phyloP scores from a whole-genome alignment of 176 grass and related monocot species.

The Bolboschoenus planiculmis region DNA sequence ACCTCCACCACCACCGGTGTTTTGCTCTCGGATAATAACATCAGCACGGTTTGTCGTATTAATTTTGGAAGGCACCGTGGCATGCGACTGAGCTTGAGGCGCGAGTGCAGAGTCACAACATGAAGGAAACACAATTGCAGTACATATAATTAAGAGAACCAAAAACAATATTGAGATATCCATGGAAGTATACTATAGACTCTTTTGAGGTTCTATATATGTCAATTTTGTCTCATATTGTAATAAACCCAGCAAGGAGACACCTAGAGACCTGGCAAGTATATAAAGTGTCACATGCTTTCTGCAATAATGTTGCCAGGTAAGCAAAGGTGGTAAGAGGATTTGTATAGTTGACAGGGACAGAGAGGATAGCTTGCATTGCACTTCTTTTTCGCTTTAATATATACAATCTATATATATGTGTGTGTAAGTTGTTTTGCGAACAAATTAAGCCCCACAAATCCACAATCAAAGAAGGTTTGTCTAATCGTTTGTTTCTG shows the following conservation, averaged over 20 bases:
- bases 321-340: not conserved
- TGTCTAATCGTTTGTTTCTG: not conserved
- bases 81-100: not conserved
- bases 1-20: not conserved
- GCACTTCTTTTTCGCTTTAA: constrained; percentile 39
- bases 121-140: not conserved
- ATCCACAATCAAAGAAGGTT: not conserved
- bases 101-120: not conserved
- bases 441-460: not conserved
- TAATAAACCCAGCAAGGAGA: not conserved
- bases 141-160: constrained; percentile 13
- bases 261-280: constrained; percentile 18
- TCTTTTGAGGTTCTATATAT: not conserved
- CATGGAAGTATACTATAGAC: not conserved
- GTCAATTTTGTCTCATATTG: not conserved
- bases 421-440: not conserved
- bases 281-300: constrained; percentile 3
- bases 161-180: constrained; percentile 15
- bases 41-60: not conserved
- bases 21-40: not conserved
- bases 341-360: constrained; percentile 29
- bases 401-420: not conserved
- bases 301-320: constrained; percentile 33
- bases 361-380: constrained; percentile 45
- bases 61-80: not conserved